Conservation (phyloP, 2,329 filamentous ascomycete genomes). For the Aspergillus ustus region DNA sequence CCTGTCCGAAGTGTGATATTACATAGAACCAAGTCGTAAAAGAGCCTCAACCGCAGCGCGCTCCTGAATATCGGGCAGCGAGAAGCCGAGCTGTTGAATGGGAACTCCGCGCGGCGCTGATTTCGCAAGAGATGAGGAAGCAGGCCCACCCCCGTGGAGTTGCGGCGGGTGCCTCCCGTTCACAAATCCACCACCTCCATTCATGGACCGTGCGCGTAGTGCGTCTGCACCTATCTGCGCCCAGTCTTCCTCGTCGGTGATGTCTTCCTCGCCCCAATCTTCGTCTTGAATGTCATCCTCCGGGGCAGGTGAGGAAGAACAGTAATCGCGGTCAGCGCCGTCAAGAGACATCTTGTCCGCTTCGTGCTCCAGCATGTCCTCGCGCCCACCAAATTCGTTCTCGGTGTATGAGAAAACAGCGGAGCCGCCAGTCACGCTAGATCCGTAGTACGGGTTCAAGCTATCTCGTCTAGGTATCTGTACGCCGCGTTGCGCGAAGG, state of each 20-base stretch:
- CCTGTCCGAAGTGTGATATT: conserved; percentile 34
- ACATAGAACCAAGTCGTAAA: conserved; percentile 54
- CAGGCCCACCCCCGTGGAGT: conserved; percentile 39
- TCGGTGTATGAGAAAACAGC: conserved; percentile 73
- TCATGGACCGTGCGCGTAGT: conserved; percentile 69
- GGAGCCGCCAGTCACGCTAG: conserved; percentile 72
- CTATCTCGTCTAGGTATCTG: conserved; percentile 50
- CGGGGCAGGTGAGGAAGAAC: conserved; percentile 74
- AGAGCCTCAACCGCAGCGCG: conserved; percentile 55
- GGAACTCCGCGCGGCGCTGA: conserved; percentile 44
- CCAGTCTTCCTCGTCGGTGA: conserved; percentile 97
- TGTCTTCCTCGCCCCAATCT: conserved; percentile 81
- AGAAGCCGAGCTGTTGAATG: conserved; percentile 38
- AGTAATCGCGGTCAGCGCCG: conserved; percentile 66
- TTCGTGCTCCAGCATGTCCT: conserved; percentile 77
- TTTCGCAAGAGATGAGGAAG: conserved; percentile 45
- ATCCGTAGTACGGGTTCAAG: conserved; percentile 56
- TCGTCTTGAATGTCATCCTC: conserved; percentile 71
- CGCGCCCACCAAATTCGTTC: conserved; percentile 63
- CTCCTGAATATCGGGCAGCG: conserved; percentile 47
- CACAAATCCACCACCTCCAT: conserved; percentile 49
- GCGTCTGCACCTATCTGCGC: conserved; percentile 84
- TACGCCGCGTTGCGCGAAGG: conserved; percentile 51
- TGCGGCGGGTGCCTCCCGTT: conserved; percentile 37
- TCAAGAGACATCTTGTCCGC: conserved; percentile 95